Evolutionary conservation across 2,329 filamentous ascomycete genomes (phyloP).

Genomic region (Exophiala calicioides): DNA sequence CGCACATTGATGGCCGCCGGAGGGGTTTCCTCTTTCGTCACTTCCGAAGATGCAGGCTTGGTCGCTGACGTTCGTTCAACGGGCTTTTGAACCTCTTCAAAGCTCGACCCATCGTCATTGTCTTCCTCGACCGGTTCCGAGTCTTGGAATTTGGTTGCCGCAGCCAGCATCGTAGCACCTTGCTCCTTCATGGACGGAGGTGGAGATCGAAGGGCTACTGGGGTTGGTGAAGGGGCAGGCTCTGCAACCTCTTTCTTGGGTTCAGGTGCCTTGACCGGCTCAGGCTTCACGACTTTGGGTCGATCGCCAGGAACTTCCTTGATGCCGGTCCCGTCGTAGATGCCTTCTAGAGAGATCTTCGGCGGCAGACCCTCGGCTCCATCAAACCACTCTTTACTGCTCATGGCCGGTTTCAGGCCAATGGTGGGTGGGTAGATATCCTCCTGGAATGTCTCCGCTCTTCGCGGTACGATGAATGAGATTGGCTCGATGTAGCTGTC

Average conservation of each 20-base stretch:
- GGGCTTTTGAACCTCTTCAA: conserved; percentile 81
- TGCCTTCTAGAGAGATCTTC: conserved; percentile 89
- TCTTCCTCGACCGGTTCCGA: conserved; percentile 64
- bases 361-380: conserved; percentile 82
- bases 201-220: conserved; percentile 47
- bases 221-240: conserved; percentile 36
- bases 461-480: conserved; percentile 92
- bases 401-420: conserved; percentile 78
- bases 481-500: conserved; percentile 93
- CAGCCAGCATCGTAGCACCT: conserved; percentile 79
- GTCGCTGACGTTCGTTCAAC: conserved; percentile 47
- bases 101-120: conserved; percentile 71
- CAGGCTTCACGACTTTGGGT: conserved; percentile 48
- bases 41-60: conserved; percentile 22
- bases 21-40: conserved; percentile 17
- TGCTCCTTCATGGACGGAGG: conserved; percentile 78
- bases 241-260: conserved; percentile 50
- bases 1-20: conserved; percentile 18
- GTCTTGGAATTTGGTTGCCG: conserved; percentile 85
- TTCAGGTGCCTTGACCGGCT: conserved; percentile 45
- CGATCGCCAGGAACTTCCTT: conserved; percentile 71
- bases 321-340: conserved; percentile 82
- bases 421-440: conserved; percentile 91
- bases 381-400: conserved; percentile 77
- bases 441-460: conserved; percentile 92